A percentile compares a stretch with the other conserved stretches of the same genome.
These are phyloP conservation scores for Mucor racemosus DNA, from an alignment of 371 early-diverging fungal genomes.

Conservation along the genomic window DNA sequence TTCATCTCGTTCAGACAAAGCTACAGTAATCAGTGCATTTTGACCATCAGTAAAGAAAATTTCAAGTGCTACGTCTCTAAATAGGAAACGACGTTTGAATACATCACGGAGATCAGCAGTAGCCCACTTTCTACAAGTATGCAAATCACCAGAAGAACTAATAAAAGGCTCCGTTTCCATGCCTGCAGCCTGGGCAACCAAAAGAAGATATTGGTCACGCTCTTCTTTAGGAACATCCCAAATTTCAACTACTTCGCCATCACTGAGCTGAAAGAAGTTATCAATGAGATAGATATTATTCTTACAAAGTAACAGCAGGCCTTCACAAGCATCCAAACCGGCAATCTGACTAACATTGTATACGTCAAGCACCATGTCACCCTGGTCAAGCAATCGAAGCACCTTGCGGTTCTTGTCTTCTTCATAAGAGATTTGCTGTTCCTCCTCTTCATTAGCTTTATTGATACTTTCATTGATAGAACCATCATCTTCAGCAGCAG, in stretches of 20 bases:
- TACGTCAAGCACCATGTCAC: constrained; percentile 74
- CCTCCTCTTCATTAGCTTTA: constrained; percentile 15
- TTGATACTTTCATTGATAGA: not conserved
- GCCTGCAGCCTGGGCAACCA: constrained; percentile 64
- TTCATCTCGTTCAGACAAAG: constrained; percentile 67
- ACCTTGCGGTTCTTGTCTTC: constrained; percentile 80
- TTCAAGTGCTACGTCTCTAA: constrained; percentile 79
- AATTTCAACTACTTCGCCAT: constrained; percentile 80
- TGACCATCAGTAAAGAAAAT: constrained; percentile 80
- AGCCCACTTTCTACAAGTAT: constrained; percentile 66
- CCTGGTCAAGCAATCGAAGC: constrained; percentile 69
- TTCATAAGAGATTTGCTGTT: constrained; percentile 55
- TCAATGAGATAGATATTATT: constrained; percentile 79
- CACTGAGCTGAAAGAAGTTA: constrained; percentile 71
- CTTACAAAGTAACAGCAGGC: constrained; percentile 72
- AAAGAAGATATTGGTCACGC: constrained; percentile 69
- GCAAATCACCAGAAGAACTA: constrained; percentile 57
- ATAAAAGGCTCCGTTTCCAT: constrained; percentile 52
- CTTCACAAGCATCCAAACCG: constrained; percentile 78
- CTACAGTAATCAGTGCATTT: constrained; percentile 73
- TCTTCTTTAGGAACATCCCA: constrained; percentile 75
- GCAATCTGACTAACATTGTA: constrained; percentile 76
- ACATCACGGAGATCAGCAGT: constrained; percentile 77
- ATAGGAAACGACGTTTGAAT: constrained; percentile 70
- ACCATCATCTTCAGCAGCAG: not conserved